phyloP scores from a whole-genome alignment of 2,329 filamentous ascomycete species.

The Aureobasidium vineae region DNA sequence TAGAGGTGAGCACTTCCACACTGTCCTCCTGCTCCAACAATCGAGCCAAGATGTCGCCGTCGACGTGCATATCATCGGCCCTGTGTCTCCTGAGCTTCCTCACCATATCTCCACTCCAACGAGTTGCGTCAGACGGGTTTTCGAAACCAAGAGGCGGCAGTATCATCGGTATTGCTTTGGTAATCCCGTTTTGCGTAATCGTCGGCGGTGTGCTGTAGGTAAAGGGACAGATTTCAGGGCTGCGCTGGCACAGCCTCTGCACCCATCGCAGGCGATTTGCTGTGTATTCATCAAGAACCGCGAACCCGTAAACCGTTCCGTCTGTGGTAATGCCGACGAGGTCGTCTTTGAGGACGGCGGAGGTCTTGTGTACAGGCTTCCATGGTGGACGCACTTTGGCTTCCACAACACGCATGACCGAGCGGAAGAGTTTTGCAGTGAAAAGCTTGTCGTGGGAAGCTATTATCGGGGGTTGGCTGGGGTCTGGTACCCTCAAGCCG shows the following conservation, averaged over 20 bases:
- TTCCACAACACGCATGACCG: constrained; percentile 52
- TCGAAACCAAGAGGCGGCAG: constrained; percentile 33
- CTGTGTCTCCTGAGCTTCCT: constrained; percentile 26
- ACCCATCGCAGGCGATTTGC: constrained; percentile 71
- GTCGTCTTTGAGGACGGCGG: constrained; percentile 47
- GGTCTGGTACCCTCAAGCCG: constrained; percentile 31
- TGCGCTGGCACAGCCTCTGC: constrained; percentile 58
- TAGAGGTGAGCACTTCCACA: constrained; percentile 29
- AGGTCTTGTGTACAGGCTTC: constrained; percentile 36
- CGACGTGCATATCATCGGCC: constrained; percentile 40
- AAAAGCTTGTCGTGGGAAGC: constrained; percentile 38
- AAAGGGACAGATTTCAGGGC: constrained; percentile 36
- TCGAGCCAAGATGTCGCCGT: constrained; percentile 44
- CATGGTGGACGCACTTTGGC: constrained; percentile 44
- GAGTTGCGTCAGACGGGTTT: background rate
- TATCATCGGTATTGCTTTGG: background rate
- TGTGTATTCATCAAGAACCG: constrained; percentile 59
- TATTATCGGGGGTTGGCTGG: constrained; percentile 17
- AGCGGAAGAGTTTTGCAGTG: constrained; percentile 44
- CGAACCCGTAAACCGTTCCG: constrained; percentile 58
- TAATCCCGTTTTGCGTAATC: background rate
- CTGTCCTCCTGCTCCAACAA: constrained; percentile 38
- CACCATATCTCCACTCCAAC: constrained; percentile 31
- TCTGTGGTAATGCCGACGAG: constrained; percentile 53
- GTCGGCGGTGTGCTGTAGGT: background rate